Base-by-base conservation (phyloP, 1,139 yeast genomes). In the Zygoascus hellenicus region DNA sequence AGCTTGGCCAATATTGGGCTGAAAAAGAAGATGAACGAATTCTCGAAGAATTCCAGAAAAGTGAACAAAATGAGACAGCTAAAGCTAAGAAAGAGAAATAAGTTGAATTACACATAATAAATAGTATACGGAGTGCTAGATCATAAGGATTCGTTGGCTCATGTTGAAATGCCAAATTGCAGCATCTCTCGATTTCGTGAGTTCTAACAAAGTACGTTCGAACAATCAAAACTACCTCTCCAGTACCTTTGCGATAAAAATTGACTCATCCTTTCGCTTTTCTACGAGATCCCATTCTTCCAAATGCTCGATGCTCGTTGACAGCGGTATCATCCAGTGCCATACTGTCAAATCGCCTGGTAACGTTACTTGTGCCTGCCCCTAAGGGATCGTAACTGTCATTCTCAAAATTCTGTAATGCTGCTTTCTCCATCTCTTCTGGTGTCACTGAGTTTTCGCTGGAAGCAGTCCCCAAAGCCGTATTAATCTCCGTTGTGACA, bases 1-100 rank as follows among this genome's bases (percentile, higher is more conserved):
- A 92, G 71, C 81, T 77, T 45, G 97, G 97, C 19, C 78, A 92
- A 62, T 88, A 86, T 76, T 90, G 85, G 69, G 96, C 96, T 43
- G 83, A 81, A 59, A 77, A 82, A 77, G 89, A 83, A 69, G 85
- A 67, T 72, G 80, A 61, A 43, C 60, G 62, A 41, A 69, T 66
- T 47, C 66, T 60, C 42, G 57, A 47, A 30, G 54, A 51, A 29
- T 49, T 48, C 28, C 59, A 60, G 45, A 54, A 58, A 34, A 61
- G 59, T 10, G 56, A 58, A 38, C 61, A 58, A 31, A 59, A 60
- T 19, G 53, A 53, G 40, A 46, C 43, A 19, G 42, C 40, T 17
- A 46, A 44, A 38, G 10, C 29, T 17, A 19, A 19, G 26, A 36
- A 16, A 17, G 9, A 34, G 16, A 4, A 16, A 11, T 34, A 34